phyloP scores from a whole-genome alignment of 176 grass and related monocot species.

The Secale cereale region DNA sequence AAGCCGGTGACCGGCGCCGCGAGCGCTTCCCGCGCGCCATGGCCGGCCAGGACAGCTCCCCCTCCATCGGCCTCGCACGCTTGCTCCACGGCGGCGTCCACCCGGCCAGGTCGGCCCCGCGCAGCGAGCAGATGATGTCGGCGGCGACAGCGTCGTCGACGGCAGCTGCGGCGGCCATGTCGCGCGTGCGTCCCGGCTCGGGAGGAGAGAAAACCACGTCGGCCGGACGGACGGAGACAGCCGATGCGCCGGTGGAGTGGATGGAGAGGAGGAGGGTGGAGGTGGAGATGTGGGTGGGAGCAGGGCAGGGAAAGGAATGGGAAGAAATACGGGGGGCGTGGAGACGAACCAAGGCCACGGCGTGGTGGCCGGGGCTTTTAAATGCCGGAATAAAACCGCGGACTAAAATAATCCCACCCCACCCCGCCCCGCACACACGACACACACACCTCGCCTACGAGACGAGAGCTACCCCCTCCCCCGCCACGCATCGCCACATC shows the following conservation, averaged over 20 bases:
- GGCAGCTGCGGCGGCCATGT: not conserved
- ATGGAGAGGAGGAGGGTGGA: not conserved
- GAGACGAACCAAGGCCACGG: constrained; percentile 17
- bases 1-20: constrained; percentile 21
- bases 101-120: constrained; percentile 26
- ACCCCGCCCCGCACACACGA: constrained; percentile 32
- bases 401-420: not conserved
- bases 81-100: constrained; percentile 44
- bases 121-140: constrained; percentile 35
- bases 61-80: not conserved
- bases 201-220: not conserved
- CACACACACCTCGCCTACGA: not conserved
- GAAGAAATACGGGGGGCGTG: constrained; percentile 7
- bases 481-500: not conserved
- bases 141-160: constrained; percentile 31
- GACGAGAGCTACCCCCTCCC: not conserved
- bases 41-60: constrained; percentile 27
- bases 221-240: too few species aligned
- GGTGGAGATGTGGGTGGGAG: not conserved
- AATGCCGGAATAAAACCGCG: constrained; percentile 42
- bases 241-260: too few species aligned
- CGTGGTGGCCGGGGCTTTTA: constrained; percentile 36
- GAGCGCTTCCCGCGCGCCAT: constrained; percentile 37
- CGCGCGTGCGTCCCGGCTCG: too few species aligned
- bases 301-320: constrained; percentile 5